Evolutionary conservation across 768 basidiomycete species (phyloP), one percentile per base, ranked within the genome.

Genomic region (Sarcodon sp.): DNA sequence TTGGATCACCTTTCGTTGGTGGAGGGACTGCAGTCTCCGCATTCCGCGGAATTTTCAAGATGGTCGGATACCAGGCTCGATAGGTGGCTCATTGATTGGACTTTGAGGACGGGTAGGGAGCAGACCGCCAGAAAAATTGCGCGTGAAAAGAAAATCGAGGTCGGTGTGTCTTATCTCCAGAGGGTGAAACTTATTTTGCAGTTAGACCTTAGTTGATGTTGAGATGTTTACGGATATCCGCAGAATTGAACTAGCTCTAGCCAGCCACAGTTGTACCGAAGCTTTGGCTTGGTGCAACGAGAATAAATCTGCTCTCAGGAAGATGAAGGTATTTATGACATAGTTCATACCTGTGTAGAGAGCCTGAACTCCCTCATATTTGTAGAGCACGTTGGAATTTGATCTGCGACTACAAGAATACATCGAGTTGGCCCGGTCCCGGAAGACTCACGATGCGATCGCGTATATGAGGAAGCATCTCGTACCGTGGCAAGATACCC

Each of bases 251-350:
- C 69, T 72, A 7, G 91, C 89, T 0, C 72, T 99, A 36, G 62
- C 70, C 6, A 67, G 67, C 31, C 80, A 86, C 51, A 86, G 83
- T 52, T 93, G 91, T 54, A 72, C 83, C 6, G 91, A 96, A 64
- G 94, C 94, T 11, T 70, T 99, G 43, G 73, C 79, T 15, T 99
- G 94, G 94, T 97, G 92, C 57, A 91, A 80, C 52, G 96, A 99
- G 71, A 97, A 99, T 65, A 85, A 93, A 61, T 77, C 80, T 32
- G 87, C 88, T 10, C 73, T 99, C 52, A 80, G 89, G 46, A 98
- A 97, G 70, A 79, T 82, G 59, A 93, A 88, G 76, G 93, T 83
- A 44, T 47, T 60, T 35, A 15, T 52, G 8, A 6, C 46, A 35
- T 33, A 50, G 45, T 18, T 21, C 8, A 4, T 44, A 51, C 32